Evolutionary conservation across 2,329 filamentous ascomycete genomes (phyloP).

Genomic region (Colletotrichum gloeosporioides): DNA sequence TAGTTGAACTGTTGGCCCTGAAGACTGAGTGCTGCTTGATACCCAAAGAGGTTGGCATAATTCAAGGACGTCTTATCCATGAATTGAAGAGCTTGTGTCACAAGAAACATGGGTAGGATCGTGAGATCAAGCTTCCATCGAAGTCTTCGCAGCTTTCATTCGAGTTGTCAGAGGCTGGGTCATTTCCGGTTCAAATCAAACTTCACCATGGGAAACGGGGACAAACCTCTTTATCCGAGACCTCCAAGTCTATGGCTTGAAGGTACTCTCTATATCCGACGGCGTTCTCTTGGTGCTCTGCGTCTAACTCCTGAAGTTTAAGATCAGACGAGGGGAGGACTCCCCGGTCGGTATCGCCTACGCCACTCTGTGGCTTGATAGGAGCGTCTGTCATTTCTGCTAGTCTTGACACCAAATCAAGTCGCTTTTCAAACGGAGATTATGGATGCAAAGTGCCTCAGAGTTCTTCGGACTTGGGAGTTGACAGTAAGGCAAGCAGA

Average conservation of each 20-base stretch:
- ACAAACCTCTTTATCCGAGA: not conserved
- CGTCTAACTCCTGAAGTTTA: not conserved
- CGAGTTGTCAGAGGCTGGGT: not conserved
- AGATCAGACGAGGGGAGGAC: not conserved
- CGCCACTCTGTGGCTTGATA: not conserved
- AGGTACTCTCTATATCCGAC: not conserved
- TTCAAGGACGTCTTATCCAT: slow-evolving; percentile 35
- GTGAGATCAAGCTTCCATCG: slow-evolving; percentile 35
- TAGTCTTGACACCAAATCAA: not conserved
- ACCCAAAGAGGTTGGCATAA: slow-evolving; percentile 39
- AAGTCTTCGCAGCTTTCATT: slow-evolving; percentile 1
- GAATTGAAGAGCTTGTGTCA: slow-evolving; percentile 36
- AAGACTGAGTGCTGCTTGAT: slow-evolving; percentile 36
- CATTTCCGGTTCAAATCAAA: not conserved
- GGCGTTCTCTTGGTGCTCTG: not conserved
- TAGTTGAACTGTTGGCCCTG: slow-evolving; percentile 39
- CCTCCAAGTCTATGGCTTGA: not conserved
- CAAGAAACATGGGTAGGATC: slow-evolving; percentile 33
- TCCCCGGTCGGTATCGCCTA: not conserved
- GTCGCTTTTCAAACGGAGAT: not conserved
- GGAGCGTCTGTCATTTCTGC: not conserved
- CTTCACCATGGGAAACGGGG: fast-evolving
- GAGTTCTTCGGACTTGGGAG: not conserved
- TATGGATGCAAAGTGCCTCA: too few species aligned
- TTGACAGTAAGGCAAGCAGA: not conserved